Base-by-base conservation (phyloP, 1,284 basidiomycete genomes). In the Trametes versicolor region DNA sequence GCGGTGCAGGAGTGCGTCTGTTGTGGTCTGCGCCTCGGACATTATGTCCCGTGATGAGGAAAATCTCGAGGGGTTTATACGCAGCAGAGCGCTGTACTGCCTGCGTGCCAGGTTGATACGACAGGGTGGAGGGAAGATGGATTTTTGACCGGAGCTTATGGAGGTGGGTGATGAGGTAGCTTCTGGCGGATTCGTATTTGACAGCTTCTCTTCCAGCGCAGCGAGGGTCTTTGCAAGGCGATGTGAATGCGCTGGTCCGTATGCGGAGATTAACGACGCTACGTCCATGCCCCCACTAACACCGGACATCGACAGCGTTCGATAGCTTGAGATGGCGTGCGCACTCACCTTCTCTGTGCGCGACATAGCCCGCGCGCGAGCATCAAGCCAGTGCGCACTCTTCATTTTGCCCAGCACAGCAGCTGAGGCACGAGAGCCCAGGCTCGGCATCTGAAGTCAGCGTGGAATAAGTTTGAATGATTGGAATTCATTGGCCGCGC, bases 341-440 rank as follows among this genome's bases (percentile, higher is more conserved):
- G 39, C 39, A 41, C 15, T 4, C 39, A 41, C 39, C 39, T 8
- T 41, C 39, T 36, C 34, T 17, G 17, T 41, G 39, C 4, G 4
- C 39, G 17, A 9, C 17, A 17, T 10, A 41, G 12, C 39, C 6
- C 23, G 12, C 43, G 43, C n/a, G 7, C n/a, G 21, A 23, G 6
- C 43, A 47, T 47, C 43, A n/a, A n/a, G 21, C n/a, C 13, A 6
- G n/a, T 21, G n/a, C 48, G 27, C n/a, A 4, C 15, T 29, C 48
- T 49, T 49, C 48, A 49, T 49, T 27, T 49, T 49, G 48, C 48
- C 43, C 25, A 17, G 27, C 48, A 49, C 48, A 49, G 48, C 48
- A 49, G 6, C 2, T 7, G 13, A 29, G 48, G 25, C 12, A 17
- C 25, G 25, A 4, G 13, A 8, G 43, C 6, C 43, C n/a, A 23